Conservation (phyloP, 495 filamentous ascomycete genomes). For the Xanthoparmelia taractica region DNA sequence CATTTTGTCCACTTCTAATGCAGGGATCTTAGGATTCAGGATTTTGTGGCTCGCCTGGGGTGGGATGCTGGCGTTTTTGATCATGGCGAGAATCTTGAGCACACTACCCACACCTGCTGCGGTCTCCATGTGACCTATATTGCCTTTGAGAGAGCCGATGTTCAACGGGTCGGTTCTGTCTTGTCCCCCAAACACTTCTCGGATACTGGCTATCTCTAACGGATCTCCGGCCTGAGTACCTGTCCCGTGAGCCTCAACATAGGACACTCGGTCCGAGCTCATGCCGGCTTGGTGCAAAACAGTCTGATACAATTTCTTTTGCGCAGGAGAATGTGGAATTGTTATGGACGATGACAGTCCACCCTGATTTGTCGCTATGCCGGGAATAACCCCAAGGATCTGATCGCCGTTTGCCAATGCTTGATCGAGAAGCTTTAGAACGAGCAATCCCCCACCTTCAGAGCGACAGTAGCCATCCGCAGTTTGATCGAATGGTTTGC, state of each 20-base stretch:
- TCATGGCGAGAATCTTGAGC: slow-evolving; percentile 34
- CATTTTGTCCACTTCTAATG: slow-evolving; percentile 26
- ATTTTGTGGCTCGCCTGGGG: slow-evolving; percentile 36
- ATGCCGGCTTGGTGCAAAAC: slow-evolving; percentile 15
- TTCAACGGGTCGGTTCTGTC: slow-evolving; percentile 39
- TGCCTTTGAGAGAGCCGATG: slow-evolving; percentile 36
- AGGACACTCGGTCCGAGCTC: slow-evolving; percentile 20
- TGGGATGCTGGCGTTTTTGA: slow-evolving; percentile 31
- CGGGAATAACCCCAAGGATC: slow-evolving; percentile 53
- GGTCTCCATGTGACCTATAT: slow-evolving; percentile 38
- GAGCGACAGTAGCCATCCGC: slow-evolving; percentile 36
- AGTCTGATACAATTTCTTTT: slow-evolving; percentile 26
- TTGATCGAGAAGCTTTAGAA: slow-evolving; percentile 52
- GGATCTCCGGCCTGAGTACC: slow-evolving; percentile 32
- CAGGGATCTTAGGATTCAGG: slow-evolving; percentile 37
- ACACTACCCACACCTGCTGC: slow-evolving; percentile 30
- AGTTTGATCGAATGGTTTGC: slow-evolving; percentile 50
- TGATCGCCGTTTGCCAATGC: slow-evolving; percentile 55
- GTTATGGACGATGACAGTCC: slow-evolving; percentile 25
- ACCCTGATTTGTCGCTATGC: slow-evolving; percentile 49
- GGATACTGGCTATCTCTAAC: slow-evolving; percentile 32
- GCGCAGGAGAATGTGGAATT: slow-evolving; percentile 32
- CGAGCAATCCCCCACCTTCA: slow-evolving; percentile 33
- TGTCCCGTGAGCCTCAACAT: slow-evolving; percentile 39
- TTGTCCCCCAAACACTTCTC: slow-evolving; percentile 31